Evolutionary conservation across 768 basidiomycete genomes (phyloP).

Genomic region (Suillus variegatus): DNA sequence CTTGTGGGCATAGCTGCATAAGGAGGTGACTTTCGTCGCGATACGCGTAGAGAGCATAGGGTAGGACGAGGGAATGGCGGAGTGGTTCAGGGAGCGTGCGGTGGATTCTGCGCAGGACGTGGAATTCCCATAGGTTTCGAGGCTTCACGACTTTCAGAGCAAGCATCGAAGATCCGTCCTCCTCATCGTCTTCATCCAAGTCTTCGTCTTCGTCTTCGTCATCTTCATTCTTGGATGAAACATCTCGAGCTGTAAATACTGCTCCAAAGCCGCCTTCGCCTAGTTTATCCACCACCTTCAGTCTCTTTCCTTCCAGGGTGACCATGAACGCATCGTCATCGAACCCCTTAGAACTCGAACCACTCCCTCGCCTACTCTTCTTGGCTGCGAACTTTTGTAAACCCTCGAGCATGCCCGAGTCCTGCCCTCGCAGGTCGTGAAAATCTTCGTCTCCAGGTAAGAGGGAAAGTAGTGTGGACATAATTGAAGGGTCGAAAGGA

Average conservation of each 20-base stretch:
- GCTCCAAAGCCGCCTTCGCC: slow-evolving; percentile 97
- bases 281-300: slow-evolving; percentile 80
- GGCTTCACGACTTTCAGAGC: slow-evolving; percentile 94
- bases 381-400: slow-evolving; percentile 74
- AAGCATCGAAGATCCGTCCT: slow-evolving; percentile 57
- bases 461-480: slow-evolving; percentile 63
- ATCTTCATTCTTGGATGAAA: slow-evolving; percentile 39
- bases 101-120: slow-evolving; percentile 79
- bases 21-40: slow-evolving; percentile 88
- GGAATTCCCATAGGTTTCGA: slow-evolving; percentile 89
- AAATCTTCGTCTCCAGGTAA: slow-evolving; percentile 62
- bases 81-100: slow-evolving; percentile 58
- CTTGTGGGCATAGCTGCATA: slow-evolving; percentile 87
- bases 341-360: slow-evolving; percentile 33
- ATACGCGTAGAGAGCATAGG: slow-evolving; percentile 82
- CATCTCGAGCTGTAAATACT: slow-evolving; percentile 83
- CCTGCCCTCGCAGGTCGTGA: slow-evolving; percentile 55
- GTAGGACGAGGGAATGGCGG: slow-evolving; percentile 69
- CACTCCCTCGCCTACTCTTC: slow-evolving; percentile 31
- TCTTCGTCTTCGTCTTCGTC: slow-evolving; percentile 37
- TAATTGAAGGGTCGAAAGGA: slow-evolving; percentile 70
- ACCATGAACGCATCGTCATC: slow-evolving; percentile 51
- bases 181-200: slow-evolving; percentile 49
- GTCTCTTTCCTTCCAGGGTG: slow-evolving; percentile 61
- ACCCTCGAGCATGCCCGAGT: slow-evolving; percentile 60